A percentile compares a stretch with the other conserved stretches of the same genome.
Conservation (phyloP, 2,329 filamentous ascomycete genomes). For the Arthrobotrys sinensis region DNA sequence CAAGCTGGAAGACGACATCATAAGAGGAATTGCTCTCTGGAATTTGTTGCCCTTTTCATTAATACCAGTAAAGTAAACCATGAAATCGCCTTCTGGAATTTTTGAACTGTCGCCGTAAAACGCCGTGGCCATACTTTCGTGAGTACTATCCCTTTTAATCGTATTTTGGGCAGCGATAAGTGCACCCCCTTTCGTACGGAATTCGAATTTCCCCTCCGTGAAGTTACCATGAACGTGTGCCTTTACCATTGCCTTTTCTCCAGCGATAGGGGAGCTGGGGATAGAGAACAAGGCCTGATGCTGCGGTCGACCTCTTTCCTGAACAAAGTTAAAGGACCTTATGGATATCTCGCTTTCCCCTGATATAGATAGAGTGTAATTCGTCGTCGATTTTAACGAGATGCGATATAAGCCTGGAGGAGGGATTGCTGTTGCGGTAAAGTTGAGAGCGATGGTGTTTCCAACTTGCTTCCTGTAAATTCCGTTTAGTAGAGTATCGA, state of each 20-base stretch:
- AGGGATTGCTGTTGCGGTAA: neutral
- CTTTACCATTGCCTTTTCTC: slow-evolving; percentile 14
- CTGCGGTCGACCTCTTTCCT: slow-evolving; percentile 32
- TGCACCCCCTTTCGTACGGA: slow-evolving; percentile 31
- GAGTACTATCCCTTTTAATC: neutral
- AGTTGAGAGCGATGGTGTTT: slow-evolving; percentile 31
- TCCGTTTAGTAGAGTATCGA: neutral
- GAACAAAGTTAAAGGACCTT: slow-evolving; percentile 21
- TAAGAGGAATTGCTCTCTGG: slow-evolving; percentile 29
- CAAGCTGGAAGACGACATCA: slow-evolving; percentile 33
- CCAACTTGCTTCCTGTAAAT: slow-evolving; percentile 15
- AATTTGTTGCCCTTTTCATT: slow-evolving; percentile 32
- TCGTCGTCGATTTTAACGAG: neutral
- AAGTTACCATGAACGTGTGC: slow-evolving; percentile 37
- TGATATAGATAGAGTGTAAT: slow-evolving; percentile 46
- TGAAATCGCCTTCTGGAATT: slow-evolving; percentile 33
- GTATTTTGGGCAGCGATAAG: slow-evolving; percentile 26
- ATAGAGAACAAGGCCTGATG: slow-evolving; percentile 47
- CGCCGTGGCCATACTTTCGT: neutral
- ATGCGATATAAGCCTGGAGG: slow-evolving; percentile 32
- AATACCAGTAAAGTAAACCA: slow-evolving; percentile 48
- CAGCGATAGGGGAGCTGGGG: slow-evolving; percentile 27
- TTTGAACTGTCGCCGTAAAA: slow-evolving; percentile 42
- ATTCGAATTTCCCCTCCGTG: slow-evolving; percentile 25
- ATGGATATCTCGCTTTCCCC: slow-evolving; percentile 42